Base-by-base conservation (phyloP, 1,284 basidiomycete genomes). In the Trametes sp. region DNA sequence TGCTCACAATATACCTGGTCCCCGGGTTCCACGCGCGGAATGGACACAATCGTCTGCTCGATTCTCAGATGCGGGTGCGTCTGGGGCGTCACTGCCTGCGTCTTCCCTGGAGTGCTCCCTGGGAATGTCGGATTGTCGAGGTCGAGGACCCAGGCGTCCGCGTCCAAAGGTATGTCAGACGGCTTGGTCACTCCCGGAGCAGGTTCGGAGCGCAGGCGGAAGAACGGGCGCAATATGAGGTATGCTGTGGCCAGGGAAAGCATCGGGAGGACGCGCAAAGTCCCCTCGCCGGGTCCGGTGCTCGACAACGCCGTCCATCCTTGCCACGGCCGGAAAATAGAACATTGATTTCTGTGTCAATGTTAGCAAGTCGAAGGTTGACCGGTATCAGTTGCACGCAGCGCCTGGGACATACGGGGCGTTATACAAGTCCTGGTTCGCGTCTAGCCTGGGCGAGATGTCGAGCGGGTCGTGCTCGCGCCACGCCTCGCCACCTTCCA, bases 251-350 rank as follows among this genome's bases (percentile, higher is more conserved):
- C 76, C 50, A 87, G 81, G 14, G 77, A 76, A 26, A 91, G 73
- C 70, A 84, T 75, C 0, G 90, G 88, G 35, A 85, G 81, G 21
- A 90, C 84, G 1, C 80, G 78, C 4, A 90, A 75, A 0, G 89
- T 90, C 13, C 93, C 93, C 72, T 94, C 88, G 6, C 79, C 78
- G 0, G 87, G 83, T 0, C 84, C 84, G 0, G 90, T 90, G 31
- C 71, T 73, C 0, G 88, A 88, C 59, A 94, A 77, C 8, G 85
- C 84, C 0, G 86, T 87, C 92, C 90, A 88, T 3, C 90, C 90
- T 73, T 94, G 91, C 82, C 89, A 89, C 0, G 89, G 87, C n/a
- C 92, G 83, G 76, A 93, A 89, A 29, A 93, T 85, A 1, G 88
- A 85, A 69, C 92, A 93, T 72, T 89, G 83, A 57, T 83, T 86